Conservation (phyloP, 2,329 filamentous ascomycete species). For the Teratosphaeria gauchensis region DNA sequence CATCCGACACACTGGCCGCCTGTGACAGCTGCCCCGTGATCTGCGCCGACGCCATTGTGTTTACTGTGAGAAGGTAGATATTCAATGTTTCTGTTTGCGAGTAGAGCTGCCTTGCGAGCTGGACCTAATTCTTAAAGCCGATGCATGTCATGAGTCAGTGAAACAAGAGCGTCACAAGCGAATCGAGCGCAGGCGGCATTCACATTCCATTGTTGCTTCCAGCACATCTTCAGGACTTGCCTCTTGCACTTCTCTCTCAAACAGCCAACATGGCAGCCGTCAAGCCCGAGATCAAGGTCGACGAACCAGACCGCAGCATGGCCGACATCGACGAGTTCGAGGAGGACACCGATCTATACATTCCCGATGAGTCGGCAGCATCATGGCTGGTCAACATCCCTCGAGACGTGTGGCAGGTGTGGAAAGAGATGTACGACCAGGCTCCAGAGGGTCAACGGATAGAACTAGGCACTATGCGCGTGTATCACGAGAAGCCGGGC, state of each 20-base stretch:
- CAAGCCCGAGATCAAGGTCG: slow-evolving; percentile 20
- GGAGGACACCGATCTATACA: slow-evolving; percentile 23
- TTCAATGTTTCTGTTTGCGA: not conserved
- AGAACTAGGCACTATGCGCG: slow-evolving; percentile 63
- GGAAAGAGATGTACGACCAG: slow-evolving; percentile 66
- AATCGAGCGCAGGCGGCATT: not conserved
- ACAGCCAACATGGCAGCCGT: slow-evolving; percentile 4
- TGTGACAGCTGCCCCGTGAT: slow-evolving; percentile 9
- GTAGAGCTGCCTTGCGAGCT: not conserved
- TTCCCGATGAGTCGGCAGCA: slow-evolving; percentile 13
- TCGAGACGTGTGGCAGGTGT: slow-evolving; percentile 70
- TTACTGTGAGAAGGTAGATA: not conserved
- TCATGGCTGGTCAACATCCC: slow-evolving; percentile 69
- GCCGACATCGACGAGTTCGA: slow-evolving; percentile 22
- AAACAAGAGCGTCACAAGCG: not conserved
- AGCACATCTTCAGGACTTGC: not conserved
- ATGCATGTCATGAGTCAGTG: not conserved
- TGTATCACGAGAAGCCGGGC: slow-evolving; percentile 21
- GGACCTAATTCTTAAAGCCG: not conserved
- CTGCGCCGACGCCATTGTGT: slow-evolving; percentile 5
- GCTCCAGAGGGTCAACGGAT: slow-evolving; percentile 50
- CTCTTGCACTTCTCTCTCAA: not conserved
- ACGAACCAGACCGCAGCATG: slow-evolving; percentile 6
- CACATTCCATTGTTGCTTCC: not conserved
- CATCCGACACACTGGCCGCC: slow-evolving; percentile 3